phyloP scores from a whole-genome alignment of 495 filamentous ascomycete species.

The Aspergillus ostianus region DNA sequence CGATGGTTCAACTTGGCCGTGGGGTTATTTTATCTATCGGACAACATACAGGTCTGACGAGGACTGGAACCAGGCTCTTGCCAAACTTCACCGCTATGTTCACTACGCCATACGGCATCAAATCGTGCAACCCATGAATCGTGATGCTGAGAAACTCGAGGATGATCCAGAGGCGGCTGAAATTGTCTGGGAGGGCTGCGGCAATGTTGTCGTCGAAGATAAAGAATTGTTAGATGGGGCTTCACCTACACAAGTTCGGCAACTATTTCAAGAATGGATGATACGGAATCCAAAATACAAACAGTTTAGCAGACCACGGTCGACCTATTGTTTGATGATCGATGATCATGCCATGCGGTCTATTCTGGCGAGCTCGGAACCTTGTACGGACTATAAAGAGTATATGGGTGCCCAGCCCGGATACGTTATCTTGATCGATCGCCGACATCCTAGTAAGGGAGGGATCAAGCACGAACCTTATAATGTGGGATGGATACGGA shows the following conservation, averaged over 20 bases:
- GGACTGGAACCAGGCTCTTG: neutral
- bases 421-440: neutral
- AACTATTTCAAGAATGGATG: neutral
- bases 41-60: neutral
- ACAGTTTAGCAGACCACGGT: neutral
- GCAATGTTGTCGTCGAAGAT: neutral
- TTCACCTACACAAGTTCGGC: neutral
- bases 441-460: neutral
- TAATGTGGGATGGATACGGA: neutral
- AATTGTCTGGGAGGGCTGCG: neutral
- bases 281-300: neutral
- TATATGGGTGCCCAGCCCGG: too few species aligned
- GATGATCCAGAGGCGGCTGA: neutral
- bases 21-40: neutral
- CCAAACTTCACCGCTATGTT: neutral
- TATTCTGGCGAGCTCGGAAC: neutral
- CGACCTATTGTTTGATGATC: neutral
- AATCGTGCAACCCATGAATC: too few species aligned
- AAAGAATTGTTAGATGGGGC: neutral
- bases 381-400: neutral
- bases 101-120: neutral
- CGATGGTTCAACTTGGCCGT: neutral
- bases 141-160: too few species aligned
- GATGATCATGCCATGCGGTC: neutral
- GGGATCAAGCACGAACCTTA: neutral